Base-by-base conservation (phyloP, 306 rosid species). In the Lagenaria siceraria region DNA sequence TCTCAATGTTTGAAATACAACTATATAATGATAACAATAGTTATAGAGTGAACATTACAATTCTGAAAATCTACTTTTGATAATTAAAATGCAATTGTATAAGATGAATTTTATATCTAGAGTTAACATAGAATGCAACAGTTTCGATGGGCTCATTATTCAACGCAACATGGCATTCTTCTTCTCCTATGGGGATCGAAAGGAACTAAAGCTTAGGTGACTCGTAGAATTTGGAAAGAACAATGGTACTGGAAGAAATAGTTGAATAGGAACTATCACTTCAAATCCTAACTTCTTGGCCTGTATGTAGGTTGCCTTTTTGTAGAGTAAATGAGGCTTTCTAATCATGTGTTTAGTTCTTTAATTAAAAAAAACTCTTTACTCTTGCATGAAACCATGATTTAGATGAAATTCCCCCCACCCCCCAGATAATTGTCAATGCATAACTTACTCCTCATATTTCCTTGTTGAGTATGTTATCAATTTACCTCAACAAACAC, bases 141-240 rank as follows among this genome's bases (percentile, higher is more conserved):
- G 97, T 82, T 93, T 90, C 27, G 98, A 93, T 10, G 97, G 95
- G 64, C 95, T 93, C 76, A 93, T 93, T 33, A 93, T n/a, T 90
- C 80, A 91, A 78, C 84, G 96, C 68, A 90, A 86, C 78, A 90
- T 93, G 97, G 97, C 98, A 22, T 93, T n/a, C n/a, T n/a, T 93
- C 78, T 91, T 89, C 80, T 93, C 89, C 78, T 93, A 93, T 0
- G 91, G 88, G 22, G 97, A 91, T 77, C 65, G 92, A 64, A 93
- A 93, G 81, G 98, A 93, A 27, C 77, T 93, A 80, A 93, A 91
- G 85, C 87, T 93, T 43, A 82, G 98, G 89, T 93, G 79, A 93
- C 96, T 17, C 93, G 98, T 59, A 90, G 97, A 81, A 93, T 93
- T 36, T 93, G 98, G 97, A 93, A 93, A 80, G 97, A 91, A n/a